Percentiles rank a stretch among this genome's conserved stretches.
These are phyloP conservation scores for Dionaea muscipula DNA, from an alignment of 179 eudicot species.

Conservation along the genomic window DNA sequence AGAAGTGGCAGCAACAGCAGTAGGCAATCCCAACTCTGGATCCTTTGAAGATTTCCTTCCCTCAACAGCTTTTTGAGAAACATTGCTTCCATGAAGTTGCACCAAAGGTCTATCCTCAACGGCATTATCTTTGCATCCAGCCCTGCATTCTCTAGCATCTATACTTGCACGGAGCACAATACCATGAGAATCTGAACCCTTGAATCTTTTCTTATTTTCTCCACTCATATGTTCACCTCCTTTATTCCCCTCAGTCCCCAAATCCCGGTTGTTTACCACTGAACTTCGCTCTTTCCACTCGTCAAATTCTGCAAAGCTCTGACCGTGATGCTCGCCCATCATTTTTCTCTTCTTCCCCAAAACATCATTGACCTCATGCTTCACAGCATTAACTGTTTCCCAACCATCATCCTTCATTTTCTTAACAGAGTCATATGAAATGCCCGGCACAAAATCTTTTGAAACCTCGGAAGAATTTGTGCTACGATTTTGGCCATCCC, in stretches of 20 bases:
- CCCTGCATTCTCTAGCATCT: constrained; percentile 11
- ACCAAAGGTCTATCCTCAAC: constrained; percentile 10
- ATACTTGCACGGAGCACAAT: constrained; percentile 11
- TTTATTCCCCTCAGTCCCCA: constrained; percentile 2
- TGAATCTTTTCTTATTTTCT: constrained; percentile 13
- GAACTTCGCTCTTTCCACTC: constrained; percentile 11
- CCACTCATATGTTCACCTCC: constrained; percentile 12
- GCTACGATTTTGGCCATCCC: constrained; percentile 11
- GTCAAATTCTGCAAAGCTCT: constrained; percentile 2
- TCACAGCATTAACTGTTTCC: constrained; percentile 6
- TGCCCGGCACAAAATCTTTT: constrained; percentile 13
- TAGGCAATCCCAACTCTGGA: constrained; percentile 21
- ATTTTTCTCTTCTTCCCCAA: constrained; percentile 33
- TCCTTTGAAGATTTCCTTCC: constrained; percentile 19
- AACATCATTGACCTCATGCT: constrained; percentile 14
- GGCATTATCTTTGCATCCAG: constrained; percentile 10
- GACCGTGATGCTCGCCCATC: constrained; percentile 15
- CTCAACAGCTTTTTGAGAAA: constrained; percentile 17
- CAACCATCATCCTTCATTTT: constrained; percentile 18
- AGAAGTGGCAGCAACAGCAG: constrained; percentile 28
- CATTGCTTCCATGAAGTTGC: constrained; percentile 12
- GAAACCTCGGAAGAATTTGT: constrained; percentile 12
- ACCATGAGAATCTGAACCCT: constrained; percentile 13
- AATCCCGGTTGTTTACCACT: constrained; percentile 1
- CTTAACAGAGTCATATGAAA: constrained; percentile 6